Evolutionary conservation across 352 stramenopile genomes (phyloP).

Genomic region (Globisporangium sylvaticum): DNA sequence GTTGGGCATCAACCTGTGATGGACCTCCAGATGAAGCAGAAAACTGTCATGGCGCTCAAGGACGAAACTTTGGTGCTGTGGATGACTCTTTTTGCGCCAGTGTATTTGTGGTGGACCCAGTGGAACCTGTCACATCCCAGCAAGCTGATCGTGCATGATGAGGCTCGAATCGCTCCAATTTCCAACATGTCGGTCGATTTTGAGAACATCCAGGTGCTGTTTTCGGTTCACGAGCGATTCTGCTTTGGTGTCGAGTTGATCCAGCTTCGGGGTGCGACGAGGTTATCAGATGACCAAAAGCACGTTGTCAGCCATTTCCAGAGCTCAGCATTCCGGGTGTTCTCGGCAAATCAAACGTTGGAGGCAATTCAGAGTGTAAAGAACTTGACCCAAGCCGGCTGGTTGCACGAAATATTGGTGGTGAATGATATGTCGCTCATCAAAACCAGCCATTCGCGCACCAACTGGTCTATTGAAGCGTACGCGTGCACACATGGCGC

Average conservation of each 20-base stretch:
- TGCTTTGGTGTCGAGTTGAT: slow-evolving; percentile 50
- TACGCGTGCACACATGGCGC: slow-evolving; percentile 41
- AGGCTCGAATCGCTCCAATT: slow-evolving; percentile 65
- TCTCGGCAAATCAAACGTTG: slow-evolving; percentile 32
- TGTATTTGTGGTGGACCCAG: slow-evolving; percentile 84
- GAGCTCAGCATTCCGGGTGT: slow-evolving; percentile 26
- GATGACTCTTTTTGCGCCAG: slow-evolving; percentile 73
- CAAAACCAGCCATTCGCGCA: slow-evolving; percentile 50
- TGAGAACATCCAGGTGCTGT: slow-evolving; percentile 44
- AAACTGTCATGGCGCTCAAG: slow-evolving; percentile 55
- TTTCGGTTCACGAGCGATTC: slow-evolving; percentile 53
- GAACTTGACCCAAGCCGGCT: slow-evolving; percentile 16
- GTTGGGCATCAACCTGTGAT: slow-evolving; percentile 69
- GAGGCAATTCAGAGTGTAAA: slow-evolving; percentile 27
- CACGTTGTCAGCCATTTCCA: slow-evolving; percentile 33
- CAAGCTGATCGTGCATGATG: slow-evolving; percentile 38
- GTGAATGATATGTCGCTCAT: slow-evolving; percentile 28
- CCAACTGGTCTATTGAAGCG: slow-evolving; percentile 36
- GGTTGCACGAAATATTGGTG: slow-evolving; percentile 42
- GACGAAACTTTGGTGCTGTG: slow-evolving; percentile 74
- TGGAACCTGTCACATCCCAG: slow-evolving; percentile 74
- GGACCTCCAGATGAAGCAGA: slow-evolving; percentile 40
- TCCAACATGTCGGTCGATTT: slow-evolving; percentile 50
- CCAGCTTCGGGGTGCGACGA: slow-evolving; percentile 22
- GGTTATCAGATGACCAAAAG: slow-evolving; percentile 31